Conservation (phyloP, 345 rosid genomes). For the Gossypium anomalum region DNA sequence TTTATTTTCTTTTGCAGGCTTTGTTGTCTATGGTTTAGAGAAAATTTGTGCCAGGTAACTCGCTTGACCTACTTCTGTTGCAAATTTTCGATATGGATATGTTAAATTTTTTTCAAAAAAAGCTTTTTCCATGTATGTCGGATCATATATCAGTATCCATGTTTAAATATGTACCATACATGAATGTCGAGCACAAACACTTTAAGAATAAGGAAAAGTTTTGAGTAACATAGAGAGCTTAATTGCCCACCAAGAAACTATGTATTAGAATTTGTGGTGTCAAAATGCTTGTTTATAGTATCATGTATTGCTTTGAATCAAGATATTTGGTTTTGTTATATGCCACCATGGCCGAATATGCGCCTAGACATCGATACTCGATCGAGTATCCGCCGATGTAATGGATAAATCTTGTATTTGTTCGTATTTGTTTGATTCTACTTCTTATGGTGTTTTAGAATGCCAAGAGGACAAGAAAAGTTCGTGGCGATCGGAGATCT, state of each 20-base stretch:
- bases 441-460: slow-evolving; percentile 31
- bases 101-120: not conserved
- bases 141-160: not conserved
- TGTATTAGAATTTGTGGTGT: not conserved
- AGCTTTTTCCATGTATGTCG: too few relatives aligned
- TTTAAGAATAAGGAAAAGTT: not conserved
- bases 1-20: slow-evolving; percentile 34
- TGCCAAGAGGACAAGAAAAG: slow-evolving; percentile 79
- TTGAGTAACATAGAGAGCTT: not conserved
- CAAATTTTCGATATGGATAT: not conserved
- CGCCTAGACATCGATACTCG: not conserved
- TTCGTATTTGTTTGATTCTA: not conserved
- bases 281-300: not conserved
- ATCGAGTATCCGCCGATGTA: not conserved
- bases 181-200: not conserved
- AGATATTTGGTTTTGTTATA: not conserved
- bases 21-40: slow-evolving; percentile 61
- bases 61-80: not conserved
- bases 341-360: not conserved
- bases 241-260: too few relatives aligned
- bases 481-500: slow-evolving; percentile 67
- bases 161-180: not conserved
- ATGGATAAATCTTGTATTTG: not conserved
- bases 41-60: slow-evolving; percentile 61
- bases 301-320: not conserved